Conservation (phyloP, 768 basidiomycete genomes). For the Cystobasidium onofrii region DNA sequence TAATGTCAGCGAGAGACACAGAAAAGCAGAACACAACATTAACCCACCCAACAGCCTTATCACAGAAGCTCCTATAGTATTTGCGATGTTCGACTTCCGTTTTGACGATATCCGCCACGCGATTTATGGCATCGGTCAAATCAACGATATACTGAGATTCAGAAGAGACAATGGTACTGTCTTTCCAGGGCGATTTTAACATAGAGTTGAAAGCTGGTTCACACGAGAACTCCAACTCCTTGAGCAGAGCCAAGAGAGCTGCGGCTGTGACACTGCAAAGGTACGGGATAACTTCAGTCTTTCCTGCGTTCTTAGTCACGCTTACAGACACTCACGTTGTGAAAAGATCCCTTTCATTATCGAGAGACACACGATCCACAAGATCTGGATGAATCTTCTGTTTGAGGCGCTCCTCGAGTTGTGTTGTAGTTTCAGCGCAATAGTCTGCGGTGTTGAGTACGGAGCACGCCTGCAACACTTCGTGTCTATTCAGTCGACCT, state of each 20-base stretch:
- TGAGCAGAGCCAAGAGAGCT: conserved; percentile 67
- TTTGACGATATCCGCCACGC: conserved; percentile 66
- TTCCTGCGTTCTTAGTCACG: no score
- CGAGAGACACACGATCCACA: conserved; percentile 70
- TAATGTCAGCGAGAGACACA: no score
- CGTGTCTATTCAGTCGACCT: conserved; percentile 62
- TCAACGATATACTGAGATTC: conserved; percentile 74
- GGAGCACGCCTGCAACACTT: conserved; percentile 74
- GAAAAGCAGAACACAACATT: no score
- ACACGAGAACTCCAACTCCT: conserved; percentile 74
- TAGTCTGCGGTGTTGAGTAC: conserved; percentile 96
- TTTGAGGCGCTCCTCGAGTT: conserved; percentile 88
- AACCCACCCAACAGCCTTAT: conserved; percentile 78
- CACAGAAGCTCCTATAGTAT: conserved; percentile 79
- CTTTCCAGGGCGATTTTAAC: conserved; percentile 68
- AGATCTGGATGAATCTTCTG: conserved; percentile 68
- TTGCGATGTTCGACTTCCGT: conserved; percentile 88
- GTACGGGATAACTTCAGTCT: no score
- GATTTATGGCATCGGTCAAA: conserved; percentile 63
- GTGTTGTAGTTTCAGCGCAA: conserved; percentile 75
- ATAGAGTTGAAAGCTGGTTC: conserved; percentile 72
- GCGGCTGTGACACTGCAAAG: conserved; percentile 65
- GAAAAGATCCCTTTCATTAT: conserved; percentile 79
- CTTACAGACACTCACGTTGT: conserved; percentile 54
- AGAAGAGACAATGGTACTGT: conserved; percentile 72